Evolutionary conservation across 129 eudicot genomes (phyloP).

Genomic region (Flaveria trinervia): DNA sequence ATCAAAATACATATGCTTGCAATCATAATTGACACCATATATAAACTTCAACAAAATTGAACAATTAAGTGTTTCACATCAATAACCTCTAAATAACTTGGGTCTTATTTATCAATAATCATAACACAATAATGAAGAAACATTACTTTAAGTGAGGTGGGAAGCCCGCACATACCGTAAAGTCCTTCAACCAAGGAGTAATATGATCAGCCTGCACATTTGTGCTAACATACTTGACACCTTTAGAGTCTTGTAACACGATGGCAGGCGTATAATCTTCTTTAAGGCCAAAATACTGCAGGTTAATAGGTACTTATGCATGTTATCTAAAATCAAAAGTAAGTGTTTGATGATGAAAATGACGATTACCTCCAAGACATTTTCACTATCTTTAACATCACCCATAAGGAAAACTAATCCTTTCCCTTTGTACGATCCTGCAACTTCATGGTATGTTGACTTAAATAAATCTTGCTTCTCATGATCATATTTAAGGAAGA

Average conservation of each 20-base stretch:
- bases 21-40: not conserved
- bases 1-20: not conserved
- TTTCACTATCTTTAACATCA: constrained; percentile 50
- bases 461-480: constrained; percentile 45
- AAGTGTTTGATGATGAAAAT: not conserved
- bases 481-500: constrained; percentile 51
- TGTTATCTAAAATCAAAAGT: not conserved
- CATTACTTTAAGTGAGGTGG: not conserved
- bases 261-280: constrained; percentile 72
- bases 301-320: constrained; percentile 7
- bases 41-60: not conserved
- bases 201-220: constrained; percentile 69
- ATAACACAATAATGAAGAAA: not conserved
- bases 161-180: constrained; percentile 39
- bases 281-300: constrained; percentile 74
- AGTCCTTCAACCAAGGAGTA: constrained; percentile 79
- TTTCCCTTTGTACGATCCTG: constrained; percentile 62
- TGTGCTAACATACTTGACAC: constrained; percentile 64
- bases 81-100: too few relatives aligned
- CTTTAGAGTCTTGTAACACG: constrained; percentile 61
- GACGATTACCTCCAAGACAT: constrained; percentile 46
- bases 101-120: not conserved
- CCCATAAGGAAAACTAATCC: constrained; percentile 60
- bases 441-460: constrained; percentile 50
- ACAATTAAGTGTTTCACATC: not conserved